phyloP scores from a whole-genome alignment of 495 filamentous ascomycete genomes.

The Stereocaulon alpinum region DNA sequence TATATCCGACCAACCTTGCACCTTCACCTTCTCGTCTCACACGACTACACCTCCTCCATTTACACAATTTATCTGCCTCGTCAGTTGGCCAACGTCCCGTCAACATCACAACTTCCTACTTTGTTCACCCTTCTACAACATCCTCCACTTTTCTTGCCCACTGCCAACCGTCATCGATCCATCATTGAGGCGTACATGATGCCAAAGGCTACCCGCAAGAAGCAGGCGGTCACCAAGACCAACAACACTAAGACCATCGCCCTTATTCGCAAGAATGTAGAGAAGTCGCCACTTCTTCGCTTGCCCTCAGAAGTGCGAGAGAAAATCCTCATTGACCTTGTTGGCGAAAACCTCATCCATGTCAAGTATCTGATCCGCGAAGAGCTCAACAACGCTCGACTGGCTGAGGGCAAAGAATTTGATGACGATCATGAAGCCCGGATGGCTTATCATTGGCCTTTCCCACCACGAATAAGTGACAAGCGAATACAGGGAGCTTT shows the following conservation, averaged over 20 bases:
- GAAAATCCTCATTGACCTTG: constrained; percentile 9
- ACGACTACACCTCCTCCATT: too few relatives aligned
- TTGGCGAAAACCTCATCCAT: constrained; percentile 13
- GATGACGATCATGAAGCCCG: neutral
- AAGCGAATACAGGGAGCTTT: neutral
- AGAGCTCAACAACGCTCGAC: neutral
- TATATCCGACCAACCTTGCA: too few relatives aligned
- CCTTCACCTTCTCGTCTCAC: neutral
- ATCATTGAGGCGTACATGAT: too few relatives aligned
- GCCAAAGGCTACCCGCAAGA: constrained; percentile 6
- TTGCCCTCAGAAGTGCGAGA: constrained; percentile 11
- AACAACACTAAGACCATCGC: neutral
- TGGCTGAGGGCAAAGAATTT: neutral
- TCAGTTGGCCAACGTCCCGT: too few relatives aligned
- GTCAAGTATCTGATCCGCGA: neutral
- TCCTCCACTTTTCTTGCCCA: too few relatives aligned
- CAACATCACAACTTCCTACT: neutral
- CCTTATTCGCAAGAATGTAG: constrained; percentile 9
- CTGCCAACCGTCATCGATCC: too few relatives aligned
- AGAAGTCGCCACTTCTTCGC: constrained; percentile 3
- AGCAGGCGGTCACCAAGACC: constrained; percentile 14
- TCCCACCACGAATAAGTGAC: too few relatives aligned
- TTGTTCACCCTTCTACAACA: neutral
- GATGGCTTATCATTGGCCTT: neutral
- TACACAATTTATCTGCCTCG: too few relatives aligned